Evolutionary conservation across 208 protist species (phyloP).

Genomic region (Leishmania martiniquensis): DNA sequence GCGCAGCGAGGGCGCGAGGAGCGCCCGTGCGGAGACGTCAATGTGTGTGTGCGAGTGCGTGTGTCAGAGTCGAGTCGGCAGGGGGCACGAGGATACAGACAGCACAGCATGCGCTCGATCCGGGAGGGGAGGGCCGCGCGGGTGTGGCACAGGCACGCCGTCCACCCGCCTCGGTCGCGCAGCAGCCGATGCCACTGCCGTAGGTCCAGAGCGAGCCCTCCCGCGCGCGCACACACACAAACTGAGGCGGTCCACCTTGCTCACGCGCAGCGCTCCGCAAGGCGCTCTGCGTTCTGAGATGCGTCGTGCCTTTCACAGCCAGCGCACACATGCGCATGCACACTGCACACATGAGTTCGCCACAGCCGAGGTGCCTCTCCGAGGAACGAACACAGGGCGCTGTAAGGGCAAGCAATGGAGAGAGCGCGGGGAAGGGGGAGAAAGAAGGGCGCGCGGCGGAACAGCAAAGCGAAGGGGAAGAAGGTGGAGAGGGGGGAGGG

Average conservation of each 20-base stretch:
- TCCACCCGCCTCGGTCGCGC: neutral
- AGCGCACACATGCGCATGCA: neutral
- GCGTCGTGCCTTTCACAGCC: neutral
- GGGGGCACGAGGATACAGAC: neutral
- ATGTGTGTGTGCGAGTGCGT: neutral
- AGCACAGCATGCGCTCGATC: neutral
- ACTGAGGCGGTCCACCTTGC: neutral
- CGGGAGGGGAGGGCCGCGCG: neutral
- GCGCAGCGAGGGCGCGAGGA: neutral
- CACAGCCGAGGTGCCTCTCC: neutral
- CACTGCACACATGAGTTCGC: neutral
- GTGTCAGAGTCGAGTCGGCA: slow-evolving; percentile 9
- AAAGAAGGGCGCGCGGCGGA: neutral
- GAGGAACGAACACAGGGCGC: neutral
- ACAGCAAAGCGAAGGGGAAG: neutral
- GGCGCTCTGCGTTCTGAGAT: neutral
- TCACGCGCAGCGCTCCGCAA: neutral
- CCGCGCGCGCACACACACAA: neutral
- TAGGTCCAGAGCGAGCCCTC: neutral
- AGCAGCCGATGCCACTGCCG: neutral
- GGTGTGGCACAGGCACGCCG: neutral
- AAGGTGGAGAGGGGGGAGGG: neutral
- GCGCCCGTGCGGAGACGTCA: neutral
- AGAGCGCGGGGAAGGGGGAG: neutral
- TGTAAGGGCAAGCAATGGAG: neutral